These are phyloP conservation scores for Leucosporidium yakuticum DNA, from an alignment of 768 basidiomycete genomes.

Conservation along the genomic window DNA sequence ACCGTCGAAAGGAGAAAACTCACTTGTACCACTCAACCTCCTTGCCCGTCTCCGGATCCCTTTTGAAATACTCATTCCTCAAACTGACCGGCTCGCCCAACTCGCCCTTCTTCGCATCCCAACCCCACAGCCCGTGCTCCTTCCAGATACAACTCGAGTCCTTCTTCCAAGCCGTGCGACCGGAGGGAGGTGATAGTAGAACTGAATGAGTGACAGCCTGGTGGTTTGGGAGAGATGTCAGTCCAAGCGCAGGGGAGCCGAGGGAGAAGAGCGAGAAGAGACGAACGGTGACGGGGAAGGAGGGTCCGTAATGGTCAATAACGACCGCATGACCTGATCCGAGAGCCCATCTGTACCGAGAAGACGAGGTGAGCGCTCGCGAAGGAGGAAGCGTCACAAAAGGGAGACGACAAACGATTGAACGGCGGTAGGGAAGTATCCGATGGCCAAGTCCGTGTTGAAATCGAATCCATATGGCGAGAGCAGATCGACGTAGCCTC, in stretches of 20 bases:
- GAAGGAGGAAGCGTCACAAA: not conserved
- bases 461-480: slow-evolving; percentile 85
- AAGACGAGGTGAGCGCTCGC: not conserved
- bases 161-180: slow-evolving; percentile 59
- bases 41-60: slow-evolving; percentile 58
- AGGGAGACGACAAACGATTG: slow-evolving; percentile 43
- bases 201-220: slow-evolving; percentile 1
- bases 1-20: not conserved
- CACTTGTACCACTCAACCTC: slow-evolving; percentile 76
- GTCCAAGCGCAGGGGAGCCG: not conserved
- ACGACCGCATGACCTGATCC: slow-evolving; percentile 77
- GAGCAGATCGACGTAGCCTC: slow-evolving; percentile 77
- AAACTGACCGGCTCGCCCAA: slow-evolving; percentile 67
- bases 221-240: slow-evolving; percentile 2
- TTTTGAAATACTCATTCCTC: slow-evolving; percentile 75
- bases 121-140: slow-evolving; percentile 89
- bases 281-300: slow-evolving; percentile 69
- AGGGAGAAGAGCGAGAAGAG: not conserved
- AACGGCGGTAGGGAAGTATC: slow-evolving; percentile 57
- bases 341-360: slow-evolving; percentile 84
- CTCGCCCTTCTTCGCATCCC: slow-evolving; percentile 60
- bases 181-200: not conserved
- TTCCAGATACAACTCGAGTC: slow-evolving; percentile 73
- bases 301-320: slow-evolving; percentile 73
- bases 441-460: slow-evolving; percentile 85